Evolutionary conservation across 78 protist genomes (phyloP).

Genomic region (Dictyostelium brefeldianum): DNA sequence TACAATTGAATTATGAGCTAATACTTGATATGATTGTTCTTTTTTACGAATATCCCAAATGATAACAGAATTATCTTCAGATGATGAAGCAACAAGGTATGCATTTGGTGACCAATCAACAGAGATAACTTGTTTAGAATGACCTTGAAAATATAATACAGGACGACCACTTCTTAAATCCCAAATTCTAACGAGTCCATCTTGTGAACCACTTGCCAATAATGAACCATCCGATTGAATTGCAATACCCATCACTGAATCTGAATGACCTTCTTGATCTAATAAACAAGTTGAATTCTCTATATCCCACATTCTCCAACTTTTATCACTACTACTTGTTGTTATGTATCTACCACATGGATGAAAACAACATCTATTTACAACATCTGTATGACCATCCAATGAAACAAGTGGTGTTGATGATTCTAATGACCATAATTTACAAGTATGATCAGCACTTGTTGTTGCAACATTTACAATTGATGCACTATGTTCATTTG

Average conservation of each 20-base stretch:
- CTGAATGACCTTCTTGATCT: conserved; percentile 90
- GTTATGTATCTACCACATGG: conserved; percentile 60
- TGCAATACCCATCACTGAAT: conserved; percentile 73
- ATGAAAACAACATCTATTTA: conserved; percentile 76
- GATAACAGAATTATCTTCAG: conserved; percentile 84
- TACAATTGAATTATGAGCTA: conserved; percentile 85
- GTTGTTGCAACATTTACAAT: conserved; percentile 56
- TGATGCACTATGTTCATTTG: background rate
- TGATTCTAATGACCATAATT: conserved; percentile 47
- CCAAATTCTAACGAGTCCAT: conserved; percentile 86
- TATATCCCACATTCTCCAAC: conserved; percentile 89
- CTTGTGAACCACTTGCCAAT: conserved; percentile 82
- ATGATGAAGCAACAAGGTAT: conserved; percentile 82
- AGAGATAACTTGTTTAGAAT: conserved; percentile 81
- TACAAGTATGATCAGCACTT: conserved; percentile 45
- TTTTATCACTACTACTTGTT: conserved; percentile 57
- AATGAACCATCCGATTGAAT: conserved; percentile 90
- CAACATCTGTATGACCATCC: conserved; percentile 68
- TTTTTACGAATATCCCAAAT: conserved; percentile 90
- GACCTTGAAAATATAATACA: conserved; percentile 83
- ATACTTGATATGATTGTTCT: conserved; percentile 41
- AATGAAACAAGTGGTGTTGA: conserved; percentile 8
- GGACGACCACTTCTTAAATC: conserved; percentile 90
- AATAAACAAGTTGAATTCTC: conserved; percentile 53
- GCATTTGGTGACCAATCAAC: conserved; percentile 88